A percentile compares a stretch with the other conserved stretches of the same genome.
These are phyloP conservation scores for Eutrema salsugineum DNA, from an alignment of 441 rosid species.

Conservation along the genomic window DNA sequence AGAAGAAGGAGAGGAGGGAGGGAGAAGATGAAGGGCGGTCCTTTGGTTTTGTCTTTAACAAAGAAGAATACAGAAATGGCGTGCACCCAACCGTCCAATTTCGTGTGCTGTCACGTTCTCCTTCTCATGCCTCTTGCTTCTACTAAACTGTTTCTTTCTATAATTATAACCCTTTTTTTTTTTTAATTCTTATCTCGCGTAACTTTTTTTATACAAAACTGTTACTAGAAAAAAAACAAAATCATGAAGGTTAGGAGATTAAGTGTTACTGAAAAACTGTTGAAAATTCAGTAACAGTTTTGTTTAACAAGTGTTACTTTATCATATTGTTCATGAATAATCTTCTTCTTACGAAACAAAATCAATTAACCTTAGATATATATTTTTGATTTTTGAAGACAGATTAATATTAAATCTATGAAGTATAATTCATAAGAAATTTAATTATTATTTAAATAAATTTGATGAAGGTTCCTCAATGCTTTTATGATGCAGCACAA, in stretches of 20 bases:
- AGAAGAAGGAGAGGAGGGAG: neutral
- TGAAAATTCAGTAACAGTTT: too few relatives aligned
- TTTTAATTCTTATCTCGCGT: neutral
- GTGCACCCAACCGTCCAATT: conserved; percentile 16
- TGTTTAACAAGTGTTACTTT: too few relatives aligned
- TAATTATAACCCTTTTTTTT: neutral
- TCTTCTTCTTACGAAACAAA: too few relatives aligned
- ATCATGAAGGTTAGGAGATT: too few relatives aligned
- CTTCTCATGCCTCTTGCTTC: neutral
- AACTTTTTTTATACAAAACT: neutral
- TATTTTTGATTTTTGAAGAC: too few relatives aligned
- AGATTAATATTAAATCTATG: too few relatives aligned
- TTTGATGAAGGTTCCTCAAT: neutral
- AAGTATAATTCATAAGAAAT: too few relatives aligned
- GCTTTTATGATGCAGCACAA: neutral
- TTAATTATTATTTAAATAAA: too few relatives aligned
- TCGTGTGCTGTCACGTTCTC: conserved; percentile 19
- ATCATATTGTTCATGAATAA: too few relatives aligned
- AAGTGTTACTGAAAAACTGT: too few relatives aligned
- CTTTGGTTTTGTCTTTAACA: conserved; percentile 12
- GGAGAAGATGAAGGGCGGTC: conserved; percentile 9
- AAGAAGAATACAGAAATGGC: conserved; percentile 20
- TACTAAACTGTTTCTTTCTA: neutral
- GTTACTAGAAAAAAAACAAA: neutral
- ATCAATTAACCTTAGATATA: too few relatives aligned